A percentile compares a stretch with the other conserved stretches of the same genome.
Conservation (phyloP, 2,329 filamentous ascomycete genomes). For the Aspergillus transmontanensis region DNA sequence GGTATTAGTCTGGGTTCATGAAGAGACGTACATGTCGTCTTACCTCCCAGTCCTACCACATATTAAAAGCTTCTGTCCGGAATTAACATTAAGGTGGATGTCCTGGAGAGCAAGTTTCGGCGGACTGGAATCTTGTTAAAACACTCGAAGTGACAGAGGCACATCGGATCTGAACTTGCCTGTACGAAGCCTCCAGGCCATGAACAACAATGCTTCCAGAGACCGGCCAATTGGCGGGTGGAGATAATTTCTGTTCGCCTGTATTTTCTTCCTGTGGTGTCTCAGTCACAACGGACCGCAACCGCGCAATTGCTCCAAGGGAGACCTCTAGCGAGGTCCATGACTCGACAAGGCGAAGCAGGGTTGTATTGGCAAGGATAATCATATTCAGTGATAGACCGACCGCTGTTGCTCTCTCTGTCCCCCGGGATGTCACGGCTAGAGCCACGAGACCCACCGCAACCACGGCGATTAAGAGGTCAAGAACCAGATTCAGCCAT, state of each 20-base stretch:
- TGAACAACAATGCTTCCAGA: not conserved
- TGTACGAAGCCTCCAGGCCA: not conserved
- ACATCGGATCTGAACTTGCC: not conserved
- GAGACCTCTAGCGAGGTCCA: conserved; percentile 58
- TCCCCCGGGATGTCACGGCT: conserved; percentile 20
- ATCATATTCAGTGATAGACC: conserved; percentile 52
- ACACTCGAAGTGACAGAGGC: not conserved
- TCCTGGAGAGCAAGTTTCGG: not conserved
- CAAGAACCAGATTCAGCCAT: conserved; percentile 25
- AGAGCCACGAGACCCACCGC: conserved; percentile 13
- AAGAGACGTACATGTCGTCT: too few relatives aligned
- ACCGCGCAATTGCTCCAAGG: conserved; percentile 50
- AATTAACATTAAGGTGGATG: not conserved
- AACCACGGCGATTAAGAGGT: conserved; percentile 18
- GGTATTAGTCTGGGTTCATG: too few relatives aligned
- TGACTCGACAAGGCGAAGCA: conserved; percentile 46
- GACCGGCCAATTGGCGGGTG: not conserved
- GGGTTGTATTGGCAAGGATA: conserved; percentile 48
- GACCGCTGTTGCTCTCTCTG: conserved; percentile 42
- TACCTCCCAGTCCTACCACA: conserved; percentile 10
- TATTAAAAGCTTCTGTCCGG: not conserved
- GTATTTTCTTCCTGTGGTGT: not conserved
- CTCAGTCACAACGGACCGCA: not conserved
- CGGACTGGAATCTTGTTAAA: not conserved
- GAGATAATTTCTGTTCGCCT: not conserved